Evolutionary conservation across 768 basidiomycete species (phyloP).

Genomic region (Chalciporus pseudorubinellus): DNA sequence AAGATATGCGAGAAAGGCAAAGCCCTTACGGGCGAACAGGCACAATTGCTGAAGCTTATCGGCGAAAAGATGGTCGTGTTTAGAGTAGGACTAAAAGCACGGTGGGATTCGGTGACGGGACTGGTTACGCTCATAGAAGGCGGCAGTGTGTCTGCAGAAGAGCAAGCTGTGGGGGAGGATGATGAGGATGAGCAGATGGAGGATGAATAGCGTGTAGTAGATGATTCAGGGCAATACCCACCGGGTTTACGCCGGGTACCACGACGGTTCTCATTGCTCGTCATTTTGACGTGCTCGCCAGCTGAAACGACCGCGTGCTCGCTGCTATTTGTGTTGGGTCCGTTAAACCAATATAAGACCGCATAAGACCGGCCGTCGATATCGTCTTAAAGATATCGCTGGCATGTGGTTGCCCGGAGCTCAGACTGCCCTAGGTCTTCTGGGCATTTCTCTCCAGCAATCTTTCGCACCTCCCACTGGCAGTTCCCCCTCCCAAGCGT

Average conservation of each 20-base stretch:
- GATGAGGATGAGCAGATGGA: slow-evolving; percentile 47
- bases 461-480: slow-evolving; percentile 36
- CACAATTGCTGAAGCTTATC: slow-evolving; percentile 88
- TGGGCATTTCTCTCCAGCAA: slow-evolving; percentile 56
- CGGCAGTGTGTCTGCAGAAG: slow-evolving; percentile 36
- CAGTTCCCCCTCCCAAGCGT: slow-evolving; percentile 6
- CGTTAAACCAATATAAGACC: background rate
- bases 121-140: slow-evolving; percentile 60
- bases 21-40: slow-evolving; percentile 77
- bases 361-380: slow-evolving; percentile 7
- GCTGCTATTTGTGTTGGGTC: background rate
- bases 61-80: slow-evolving; percentile 89
- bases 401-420: slow-evolving; percentile 43
- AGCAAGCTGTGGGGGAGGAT: slow-evolving; percentile 28
- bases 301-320: background rate
- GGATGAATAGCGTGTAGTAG: slow-evolving; percentile 37
- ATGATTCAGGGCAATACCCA: background rate
- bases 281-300: no score
- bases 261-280: no score
- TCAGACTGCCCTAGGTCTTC: slow-evolving; percentile 40
- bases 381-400: slow-evolving; percentile 7
- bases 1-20: slow-evolving; percentile 83
- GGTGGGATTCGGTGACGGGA: slow-evolving; percentile 71
- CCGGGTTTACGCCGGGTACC: no score
- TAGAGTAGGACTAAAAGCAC: slow-evolving; percentile 62